Evolutionary conservation across 306 rosid genomes (phyloP).

Genomic region (Fragaria nilgerrensis): DNA sequence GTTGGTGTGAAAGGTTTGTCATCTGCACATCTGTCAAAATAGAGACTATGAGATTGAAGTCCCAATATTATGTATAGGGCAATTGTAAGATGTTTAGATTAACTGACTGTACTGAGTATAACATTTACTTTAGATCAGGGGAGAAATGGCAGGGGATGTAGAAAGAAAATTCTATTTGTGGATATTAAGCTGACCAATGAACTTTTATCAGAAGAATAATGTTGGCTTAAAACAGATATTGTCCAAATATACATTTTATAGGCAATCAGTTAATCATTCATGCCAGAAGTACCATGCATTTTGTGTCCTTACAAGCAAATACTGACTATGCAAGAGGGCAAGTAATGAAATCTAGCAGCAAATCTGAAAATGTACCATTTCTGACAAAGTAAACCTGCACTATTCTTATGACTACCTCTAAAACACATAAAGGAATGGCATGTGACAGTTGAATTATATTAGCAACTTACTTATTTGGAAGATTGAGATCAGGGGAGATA

Average conservation of each 20-base stretch:
- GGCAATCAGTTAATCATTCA: too few species aligned
- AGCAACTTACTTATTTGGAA: slow-evolving; percentile 47
- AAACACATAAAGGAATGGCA: not conserved
- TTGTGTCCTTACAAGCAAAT: not conserved
- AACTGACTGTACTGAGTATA: not conserved
- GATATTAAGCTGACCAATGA: not conserved
- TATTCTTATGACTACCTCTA: not conserved
- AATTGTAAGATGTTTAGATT: not conserved
- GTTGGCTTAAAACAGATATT: not conserved
- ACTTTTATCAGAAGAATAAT: not conserved
- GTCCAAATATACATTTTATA: not conserved
- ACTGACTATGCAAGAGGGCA: not conserved
- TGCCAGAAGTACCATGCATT: not conserved
- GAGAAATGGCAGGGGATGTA: not conserved
- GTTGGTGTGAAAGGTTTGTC: slow-evolving; percentile 1
- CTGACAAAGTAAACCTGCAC: not conserved
- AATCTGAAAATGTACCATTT: not conserved
- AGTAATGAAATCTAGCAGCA: not conserved
- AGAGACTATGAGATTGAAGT: not conserved
- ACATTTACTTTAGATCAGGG: not conserved
- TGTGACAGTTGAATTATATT: not conserved
- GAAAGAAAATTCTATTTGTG: too few species aligned
- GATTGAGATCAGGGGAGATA: slow-evolving; percentile 41
- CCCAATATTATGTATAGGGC: not conserved
- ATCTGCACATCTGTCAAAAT: slow-evolving; percentile 25